These are phyloP conservation scores for Phyllosticta citriasiana DNA, from an alignment of 2,329 filamentous ascomycete species.

Conservation along the genomic window DNA sequence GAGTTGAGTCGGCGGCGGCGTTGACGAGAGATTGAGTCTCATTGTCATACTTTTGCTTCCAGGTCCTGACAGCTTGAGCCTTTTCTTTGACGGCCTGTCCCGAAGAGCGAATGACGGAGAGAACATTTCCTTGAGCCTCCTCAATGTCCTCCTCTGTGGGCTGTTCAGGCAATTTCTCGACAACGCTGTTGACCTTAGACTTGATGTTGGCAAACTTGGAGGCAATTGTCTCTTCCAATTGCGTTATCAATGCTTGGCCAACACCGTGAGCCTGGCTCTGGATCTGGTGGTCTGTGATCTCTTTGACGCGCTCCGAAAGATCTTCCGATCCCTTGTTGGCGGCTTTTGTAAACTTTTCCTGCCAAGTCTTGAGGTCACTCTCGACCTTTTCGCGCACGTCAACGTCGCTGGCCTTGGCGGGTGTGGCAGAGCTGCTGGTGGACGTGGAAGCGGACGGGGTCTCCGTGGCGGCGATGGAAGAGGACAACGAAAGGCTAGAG, in stretches of 20 bases:
- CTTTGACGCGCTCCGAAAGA: conserved; percentile 49
- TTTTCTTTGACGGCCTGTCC: conserved; percentile 66
- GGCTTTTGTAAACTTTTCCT: conserved; percentile 75
- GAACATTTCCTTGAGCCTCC: conserved; percentile 42
- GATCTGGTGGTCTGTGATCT: conserved; percentile 66
- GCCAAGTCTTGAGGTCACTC: conserved; percentile 74
- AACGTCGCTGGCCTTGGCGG: conserved; percentile 30
- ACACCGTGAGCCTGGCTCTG: conserved; percentile 54
- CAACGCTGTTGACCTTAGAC: conserved; percentile 49
- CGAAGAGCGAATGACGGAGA: conserved; percentile 51
- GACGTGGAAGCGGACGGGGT: conserved; percentile 13
- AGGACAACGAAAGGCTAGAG: conserved; percentile 2
- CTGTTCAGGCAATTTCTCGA: conserved; percentile 47
- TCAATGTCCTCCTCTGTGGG: conserved; percentile 44
- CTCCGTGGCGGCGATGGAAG: conserved; percentile 17
- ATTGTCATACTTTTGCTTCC: conserved; percentile 62
- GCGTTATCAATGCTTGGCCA: conserved; percentile 55
- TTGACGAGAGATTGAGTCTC: conserved; percentile 60
- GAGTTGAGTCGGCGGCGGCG: conserved; percentile 66
- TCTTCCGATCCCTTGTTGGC: conserved; percentile 74
- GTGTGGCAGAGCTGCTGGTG: conserved; percentile 17
- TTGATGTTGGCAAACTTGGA: conserved; percentile 58
- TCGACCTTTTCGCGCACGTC: conserved; percentile 53
- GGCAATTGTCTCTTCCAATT: conserved; percentile 58
- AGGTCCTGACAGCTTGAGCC: conserved; percentile 66